Base-by-base conservation (phyloP, 2,329 filamentous ascomycete species). In the Mariannaea elegans region DNA sequence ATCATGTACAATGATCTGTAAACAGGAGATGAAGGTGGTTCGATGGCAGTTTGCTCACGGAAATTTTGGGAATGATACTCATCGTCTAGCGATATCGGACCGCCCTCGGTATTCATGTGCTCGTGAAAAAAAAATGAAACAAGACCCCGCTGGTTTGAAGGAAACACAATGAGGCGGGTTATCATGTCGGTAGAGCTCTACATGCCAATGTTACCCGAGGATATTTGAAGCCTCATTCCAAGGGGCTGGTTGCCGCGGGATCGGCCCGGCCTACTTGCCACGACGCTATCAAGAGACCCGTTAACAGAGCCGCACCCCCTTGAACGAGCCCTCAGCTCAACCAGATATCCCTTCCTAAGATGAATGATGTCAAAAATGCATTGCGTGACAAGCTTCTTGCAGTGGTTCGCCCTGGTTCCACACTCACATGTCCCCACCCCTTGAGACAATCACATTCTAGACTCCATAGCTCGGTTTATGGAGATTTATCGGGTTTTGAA, bases 1-100 rank as follows among this genome's bases (percentile, higher is more conserved):
- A 71, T 77, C 58, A 68, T 74, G 56, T 79, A 76, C 50, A 77
- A 71, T 47, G 76, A 79, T 59, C 61, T 77, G 21, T 77, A 65
- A 44, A 64, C 16, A 19, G 13, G 54, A 32, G 39, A 57, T 59
- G 58, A 36, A 18, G 44, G 34, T 58, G 54, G 54, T 49, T 51
- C 39, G 57, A 53, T 57, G 19, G 27, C 10, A 14, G 42, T 21
- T 39, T 41, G 32, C 14, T 44, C 44, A 39, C 21, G 46, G 36
- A 36, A 32, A 31, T 42, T 12, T 10, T 56, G 24, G 39, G 31
- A n/a, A 23, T 6, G 9, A 27, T 27, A 9, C 13, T 9, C 21
- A 23, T 24, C 55, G 47, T 31, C 39, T 31, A 45, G 47, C 42
- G 44, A 64, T 60, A 56, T 60, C 52, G 62, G 57, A 54, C 54